Evolutionary conservation across 2,329 filamentous ascomycete genomes (phyloP).

Genomic region (Tolypocladium sp.): DNA sequence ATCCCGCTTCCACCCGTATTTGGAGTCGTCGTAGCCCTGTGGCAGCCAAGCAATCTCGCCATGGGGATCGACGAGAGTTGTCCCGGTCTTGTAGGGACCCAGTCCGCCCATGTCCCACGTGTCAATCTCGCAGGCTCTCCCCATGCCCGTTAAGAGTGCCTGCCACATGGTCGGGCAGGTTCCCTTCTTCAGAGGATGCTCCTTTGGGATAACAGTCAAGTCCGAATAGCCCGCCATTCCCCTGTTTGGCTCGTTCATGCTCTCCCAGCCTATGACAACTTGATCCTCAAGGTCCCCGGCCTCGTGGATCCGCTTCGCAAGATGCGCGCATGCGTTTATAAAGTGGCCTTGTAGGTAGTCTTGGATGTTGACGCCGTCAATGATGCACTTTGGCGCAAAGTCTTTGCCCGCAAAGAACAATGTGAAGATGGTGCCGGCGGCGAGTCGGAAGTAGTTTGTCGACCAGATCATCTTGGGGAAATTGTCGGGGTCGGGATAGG

Average conservation of each 20-base stretch:
- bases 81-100: slow-evolving; percentile 84
- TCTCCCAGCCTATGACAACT: slow-evolving; percentile 92
- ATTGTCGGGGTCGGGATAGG: slow-evolving; percentile 70
- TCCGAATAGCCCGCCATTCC: slow-evolving; percentile 80
- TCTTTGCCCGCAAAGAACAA: slow-evolving; percentile 85
- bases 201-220: slow-evolving; percentile 69
- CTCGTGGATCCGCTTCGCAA: slow-evolving; percentile 78
- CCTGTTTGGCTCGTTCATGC: slow-evolving; percentile 87
- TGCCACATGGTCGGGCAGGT: slow-evolving; percentile 94
- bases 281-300: slow-evolving; percentile 82
- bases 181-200: slow-evolving; percentile 86
- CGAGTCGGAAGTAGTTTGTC: slow-evolving; percentile 87
- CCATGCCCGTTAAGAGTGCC: slow-evolving; percentile 83
- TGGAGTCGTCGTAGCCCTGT: slow-evolving; percentile 70
- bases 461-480: slow-evolving; percentile 99
- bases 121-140: slow-evolving; percentile 79
- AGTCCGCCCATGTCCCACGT: slow-evolving; percentile 91
- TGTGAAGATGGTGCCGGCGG: slow-evolving; percentile 84
- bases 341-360: slow-evolving; percentile 90
- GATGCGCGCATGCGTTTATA: slow-evolving; percentile 66
- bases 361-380: slow-evolving; percentile 91
- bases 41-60: slow-evolving; percentile 81
- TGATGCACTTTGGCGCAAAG: slow-evolving; percentile 92
- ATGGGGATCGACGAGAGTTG: slow-evolving; percentile 75
- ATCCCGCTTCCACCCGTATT: slow-evolving; percentile 86